Base-by-base conservation (phyloP, 495 filamentous ascomycete species). In the Xylaria scruposa region DNA sequence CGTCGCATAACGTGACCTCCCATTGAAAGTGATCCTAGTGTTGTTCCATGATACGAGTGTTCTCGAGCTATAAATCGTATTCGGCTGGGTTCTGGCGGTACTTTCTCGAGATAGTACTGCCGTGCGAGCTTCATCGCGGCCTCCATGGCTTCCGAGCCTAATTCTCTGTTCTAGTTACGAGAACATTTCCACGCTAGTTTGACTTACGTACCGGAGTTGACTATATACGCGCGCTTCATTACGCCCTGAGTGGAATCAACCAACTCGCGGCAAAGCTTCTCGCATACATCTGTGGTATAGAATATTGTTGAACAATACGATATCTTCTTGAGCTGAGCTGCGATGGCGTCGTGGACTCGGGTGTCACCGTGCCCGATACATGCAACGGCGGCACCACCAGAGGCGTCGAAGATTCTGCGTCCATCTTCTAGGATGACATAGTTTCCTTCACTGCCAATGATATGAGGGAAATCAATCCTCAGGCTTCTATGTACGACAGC, bases 31-130 rank as follows among this genome's bases (percentile, higher is more conserved):
- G 89, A 83, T 1, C 90, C 90, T 0, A 92, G 77, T 0, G 90
- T 92, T 29, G 81, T 87, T 2, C 91, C 90, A 74, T 93, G 90
- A 72, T 90, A 93, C 38, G 86, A 88, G 10, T 86, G 83, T 66
- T 83, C 79, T 19, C 91, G 83, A 24, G 85, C 83, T 62, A 92
- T 90, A 79, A 88, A 89, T 24, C 82, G 78, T 1, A 69, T 67
- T 60, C 81, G 58, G 17, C 38, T 44, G 0, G 79, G 81, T 61
- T 90, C 82, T 5, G 84, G 81, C 3, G 77, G 81, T 8, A 79
- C 73, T 2, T 82, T 77, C 77, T 91, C 88, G 12, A 87, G 82
- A 71, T 84, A 90, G 71, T 87, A 91, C 73, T 92, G 91, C 2
- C 88, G 81, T 36, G 89, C 84, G 5, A 92, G 76, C 72, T 93